Evolutionary conservation across 768 basidiomycete species (phyloP).

Genomic region (Leucosporidium yakuticum): DNA sequence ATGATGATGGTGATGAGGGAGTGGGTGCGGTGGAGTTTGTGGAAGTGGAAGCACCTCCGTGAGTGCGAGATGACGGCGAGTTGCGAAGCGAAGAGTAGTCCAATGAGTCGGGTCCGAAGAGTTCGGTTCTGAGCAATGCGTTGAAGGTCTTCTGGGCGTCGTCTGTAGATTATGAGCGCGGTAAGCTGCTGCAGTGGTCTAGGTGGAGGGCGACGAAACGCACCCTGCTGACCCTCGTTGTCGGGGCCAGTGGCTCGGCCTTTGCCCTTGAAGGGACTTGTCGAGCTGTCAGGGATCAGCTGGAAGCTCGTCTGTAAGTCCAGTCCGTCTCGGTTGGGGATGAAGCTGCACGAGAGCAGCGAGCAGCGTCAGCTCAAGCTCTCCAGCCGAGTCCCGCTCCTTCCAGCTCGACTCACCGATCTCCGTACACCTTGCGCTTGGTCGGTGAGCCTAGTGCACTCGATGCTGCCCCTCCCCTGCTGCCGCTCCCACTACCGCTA

Average conservation of each 20-base stretch:
- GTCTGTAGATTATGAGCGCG: slow-evolving; percentile 38
- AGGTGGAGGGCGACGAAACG: slow-evolving; percentile 24
- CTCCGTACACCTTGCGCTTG: slow-evolving; percentile 44
- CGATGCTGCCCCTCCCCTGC: background rate
- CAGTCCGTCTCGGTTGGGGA: slow-evolving; percentile 56
- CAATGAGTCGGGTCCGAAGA: slow-evolving; percentile 43
- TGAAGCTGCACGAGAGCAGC: slow-evolving; percentile 50
- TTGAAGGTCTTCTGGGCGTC: slow-evolving; percentile 49
- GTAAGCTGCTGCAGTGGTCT: background rate
- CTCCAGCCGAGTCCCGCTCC: background rate
- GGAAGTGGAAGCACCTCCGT: slow-evolving; percentile 29
- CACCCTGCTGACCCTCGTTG: slow-evolving; percentile 69
- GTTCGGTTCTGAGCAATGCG: slow-evolving; percentile 46
- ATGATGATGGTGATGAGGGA: slow-evolving; percentile 31
- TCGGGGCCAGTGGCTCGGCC: slow-evolving; percentile 59
- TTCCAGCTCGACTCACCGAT: slow-evolving; percentile 40
- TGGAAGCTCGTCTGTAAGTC: slow-evolving; percentile 62
- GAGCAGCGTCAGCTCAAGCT: background rate
- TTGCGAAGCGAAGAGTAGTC: slow-evolving; percentile 31
- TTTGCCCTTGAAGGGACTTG: slow-evolving; percentile 45
- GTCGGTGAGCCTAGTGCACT: slow-evolving; percentile 16
- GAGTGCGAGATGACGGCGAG: slow-evolving; percentile 14
- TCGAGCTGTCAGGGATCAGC: slow-evolving; percentile 51
- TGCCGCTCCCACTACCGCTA: background rate
- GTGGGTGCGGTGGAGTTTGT: slow-evolving; percentile 40